Conservation (phyloP, 1,284 basidiomycete species). For the Leucoagaricus sp. region DNA sequence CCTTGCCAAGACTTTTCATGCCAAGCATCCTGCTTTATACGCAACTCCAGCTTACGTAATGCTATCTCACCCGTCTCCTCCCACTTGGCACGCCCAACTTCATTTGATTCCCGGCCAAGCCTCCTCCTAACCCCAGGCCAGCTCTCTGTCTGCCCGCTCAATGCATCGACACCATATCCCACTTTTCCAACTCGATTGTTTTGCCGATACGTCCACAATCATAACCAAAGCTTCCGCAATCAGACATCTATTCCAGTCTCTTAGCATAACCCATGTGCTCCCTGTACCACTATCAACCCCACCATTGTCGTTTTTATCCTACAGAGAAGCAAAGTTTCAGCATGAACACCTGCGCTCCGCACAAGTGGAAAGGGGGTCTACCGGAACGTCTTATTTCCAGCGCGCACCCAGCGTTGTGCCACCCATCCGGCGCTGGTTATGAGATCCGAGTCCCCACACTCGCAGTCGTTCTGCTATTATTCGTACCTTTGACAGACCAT, state of each 20-base stretch:
- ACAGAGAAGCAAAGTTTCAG: not conserved
- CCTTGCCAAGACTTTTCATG: conserved; percentile 12
- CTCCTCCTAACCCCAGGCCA: not conserved
- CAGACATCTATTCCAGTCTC: not conserved
- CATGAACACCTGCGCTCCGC: not conserved
- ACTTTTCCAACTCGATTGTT: not conserved
- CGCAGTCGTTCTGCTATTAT: too few species aligned
- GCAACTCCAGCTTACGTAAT: conserved; percentile 8
- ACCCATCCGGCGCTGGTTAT: too few species aligned
- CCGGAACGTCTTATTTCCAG: too few species aligned
- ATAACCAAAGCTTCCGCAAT: not conserved
- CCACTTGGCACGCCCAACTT: conserved; percentile 8
- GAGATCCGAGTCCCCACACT: too few species aligned
- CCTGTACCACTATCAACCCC: not conserved
- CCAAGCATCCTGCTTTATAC: conserved; percentile 12
- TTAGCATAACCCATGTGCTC: not conserved
- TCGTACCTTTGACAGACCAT: too few species aligned
- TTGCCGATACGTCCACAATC: not conserved
- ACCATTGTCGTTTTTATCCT: not conserved
- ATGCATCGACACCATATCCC: too few species aligned
- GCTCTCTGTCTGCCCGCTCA: too few species aligned
- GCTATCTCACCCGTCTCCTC: conserved; percentile 13
- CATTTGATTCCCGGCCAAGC: conserved; percentile 6
- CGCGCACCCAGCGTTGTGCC: too few species aligned
- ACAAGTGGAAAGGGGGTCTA: too few species aligned